Evolutionary conservation across 1,284 basidiomycete genomes (phyloP), one percentile per base, ranked within the genome.

Genomic region (Sanghuangporus weigelae): DNA sequence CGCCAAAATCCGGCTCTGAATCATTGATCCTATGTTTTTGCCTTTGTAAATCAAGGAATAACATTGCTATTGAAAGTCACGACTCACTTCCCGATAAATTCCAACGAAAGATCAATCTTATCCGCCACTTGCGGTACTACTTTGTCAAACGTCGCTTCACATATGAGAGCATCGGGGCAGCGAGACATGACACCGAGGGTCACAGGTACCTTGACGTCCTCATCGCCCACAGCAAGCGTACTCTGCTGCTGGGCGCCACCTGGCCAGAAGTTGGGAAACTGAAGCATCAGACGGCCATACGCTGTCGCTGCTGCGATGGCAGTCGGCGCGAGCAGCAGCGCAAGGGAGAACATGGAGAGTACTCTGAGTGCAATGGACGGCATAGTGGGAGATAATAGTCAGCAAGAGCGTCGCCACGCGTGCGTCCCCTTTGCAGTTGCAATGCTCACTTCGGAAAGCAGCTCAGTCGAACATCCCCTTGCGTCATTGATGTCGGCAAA

Each of bases 81-180:
- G n/a, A 79, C 85, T 69, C 71, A 92, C 93, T 76, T 81, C 66
- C 84, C 93, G 59, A 96, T 80, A 72, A 90, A 95, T 21, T 86
- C 78, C 59, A 95, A 73, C 0, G 80, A 81, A 11, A 95, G 72
- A 69, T 92, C 81, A 53, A 94, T 77, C 76, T 90, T 93, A 68
- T 83, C 76, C 7, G 77, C 77, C 1, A 89, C 85, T 61, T 79
- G 77, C 46, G 81, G 75, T 42, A 94, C 72, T 26, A 94, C 92
- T 60, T 83, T 75, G 70, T 93, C 84, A 74, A 95, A 93, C 1
- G 90, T 80, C 19, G 79, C 77, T 74, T 96, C 93, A 71, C 93
- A 95, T 16, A 88, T 70, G 26, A 92, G 71, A 5, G 90, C 90
- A 67, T 93, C 91, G 1, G 89, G 89, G 71, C 90, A 91, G 53